Percentiles rank a stretch among this genome's conserved stretches.
These are phyloP conservation scores for Penicillium polonicum DNA, from an alignment of 2,329 filamentous ascomycete species.

Conservation along the genomic window DNA sequence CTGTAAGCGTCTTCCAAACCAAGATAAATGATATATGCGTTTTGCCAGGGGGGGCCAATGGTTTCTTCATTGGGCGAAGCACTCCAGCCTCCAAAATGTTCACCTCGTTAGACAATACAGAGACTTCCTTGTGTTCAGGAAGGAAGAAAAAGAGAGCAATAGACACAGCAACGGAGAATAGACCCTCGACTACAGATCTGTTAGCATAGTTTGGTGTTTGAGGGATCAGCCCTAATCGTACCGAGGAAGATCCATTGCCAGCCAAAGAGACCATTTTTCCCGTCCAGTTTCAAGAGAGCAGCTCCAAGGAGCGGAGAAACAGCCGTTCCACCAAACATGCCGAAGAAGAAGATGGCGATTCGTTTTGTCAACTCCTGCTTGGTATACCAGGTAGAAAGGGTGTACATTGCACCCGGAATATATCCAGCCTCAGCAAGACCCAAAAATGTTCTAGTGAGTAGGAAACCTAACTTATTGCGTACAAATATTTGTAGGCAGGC, in stretches of 20 bases:
- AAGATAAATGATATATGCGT: conserved; percentile 39
- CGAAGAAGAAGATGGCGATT: conserved; percentile 54
- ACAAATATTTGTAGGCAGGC: conserved; percentile 49
- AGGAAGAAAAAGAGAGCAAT: conserved; percentile 42
- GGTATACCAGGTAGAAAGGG: conserved; percentile 54
- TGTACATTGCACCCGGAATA: conserved; percentile 54
- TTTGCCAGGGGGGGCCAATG: conserved; percentile 32
- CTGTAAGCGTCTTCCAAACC: conserved; percentile 47
- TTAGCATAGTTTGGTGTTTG: not conserved
- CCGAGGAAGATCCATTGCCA: conserved; percentile 56
- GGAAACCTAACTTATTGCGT: conserved; percentile 45
- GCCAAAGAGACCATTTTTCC: conserved; percentile 42
- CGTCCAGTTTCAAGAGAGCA: conserved; percentile 49
- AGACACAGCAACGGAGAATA: conserved; percentile 46
- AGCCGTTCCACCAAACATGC: conserved; percentile 54
- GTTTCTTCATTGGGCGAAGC: conserved; percentile 33
- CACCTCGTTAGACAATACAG: not conserved
- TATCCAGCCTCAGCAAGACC: conserved; percentile 54
- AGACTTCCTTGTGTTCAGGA: conserved; percentile 17
- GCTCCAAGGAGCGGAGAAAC: conserved; percentile 52
- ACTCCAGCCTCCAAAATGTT: not conserved
- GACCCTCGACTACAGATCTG: conserved; percentile 43
- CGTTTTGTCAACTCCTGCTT: conserved; percentile 48
- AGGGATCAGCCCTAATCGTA: conserved; percentile 19
- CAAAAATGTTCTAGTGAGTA: conserved; percentile 47